These are phyloP conservation scores for Nowakowskiella sp. DNA, from an alignment of 192 early-diverging fungal species.

Conservation along the genomic window DNA sequence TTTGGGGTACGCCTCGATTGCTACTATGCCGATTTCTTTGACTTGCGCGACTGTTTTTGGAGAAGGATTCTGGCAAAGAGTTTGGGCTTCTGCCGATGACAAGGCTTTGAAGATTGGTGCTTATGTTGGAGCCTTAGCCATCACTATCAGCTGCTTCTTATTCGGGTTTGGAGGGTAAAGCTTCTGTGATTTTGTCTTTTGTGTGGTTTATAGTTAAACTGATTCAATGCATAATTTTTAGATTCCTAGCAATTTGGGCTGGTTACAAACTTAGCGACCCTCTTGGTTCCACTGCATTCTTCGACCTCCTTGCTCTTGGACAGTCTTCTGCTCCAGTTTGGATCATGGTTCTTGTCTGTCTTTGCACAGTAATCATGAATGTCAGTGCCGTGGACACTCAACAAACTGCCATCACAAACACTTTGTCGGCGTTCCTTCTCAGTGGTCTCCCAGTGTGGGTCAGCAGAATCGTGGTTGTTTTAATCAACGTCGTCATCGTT, in stretches of 20 bases:
- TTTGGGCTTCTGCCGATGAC: slow-evolving; percentile 35
- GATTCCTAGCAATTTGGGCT: slow-evolving; percentile 27
- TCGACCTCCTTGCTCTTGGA: slow-evolving; percentile 26
- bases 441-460: not conserved
- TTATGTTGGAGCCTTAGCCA: slow-evolving; percentile 17
- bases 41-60: slow-evolving; percentile 34
- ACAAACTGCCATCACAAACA: slow-evolving; percentile 38
- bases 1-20: slow-evolving; percentile 28
- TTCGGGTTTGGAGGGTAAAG: slow-evolving; percentile 41
- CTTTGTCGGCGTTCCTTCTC: slow-evolving; percentile 14
- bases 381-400: slow-evolving; percentile 42
- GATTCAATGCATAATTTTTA: not conserved
- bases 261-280: slow-evolving; percentile 12
- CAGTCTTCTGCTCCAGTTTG: slow-evolving; percentile 14
- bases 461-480: slow-evolving; percentile 13
- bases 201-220: too few species aligned
- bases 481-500: slow-evolving; percentile 34
- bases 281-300: slow-evolving; percentile 25
- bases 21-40: slow-evolving; percentile 29
- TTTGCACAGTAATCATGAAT: slow-evolving; percentile 37
- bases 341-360: slow-evolving; percentile 27
- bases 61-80: slow-evolving; percentile 46
- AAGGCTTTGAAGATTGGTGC: slow-evolving; percentile 22
- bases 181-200: not conserved
- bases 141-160: slow-evolving; percentile 24